Percentiles rank a stretch among this genome's conserved stretches.
Evolutionary conservation across 345 rosid genomes (phyloP).

Genomic region (Cardamine resedifolia): DNA sequence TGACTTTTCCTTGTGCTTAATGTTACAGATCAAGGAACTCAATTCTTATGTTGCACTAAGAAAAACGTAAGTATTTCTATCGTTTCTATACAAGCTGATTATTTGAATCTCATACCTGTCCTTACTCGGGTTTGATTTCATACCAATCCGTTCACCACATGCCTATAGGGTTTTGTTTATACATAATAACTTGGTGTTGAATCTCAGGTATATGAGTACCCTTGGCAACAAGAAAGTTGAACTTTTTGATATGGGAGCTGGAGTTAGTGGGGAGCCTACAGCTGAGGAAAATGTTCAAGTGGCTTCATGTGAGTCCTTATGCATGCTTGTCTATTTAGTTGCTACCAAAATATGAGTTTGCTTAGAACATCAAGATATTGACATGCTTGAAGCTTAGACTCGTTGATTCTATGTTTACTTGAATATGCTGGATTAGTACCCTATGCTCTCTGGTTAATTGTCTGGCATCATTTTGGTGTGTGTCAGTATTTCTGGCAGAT

Average conservation of each 20-base stretch:
- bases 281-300: conserved; percentile 84
- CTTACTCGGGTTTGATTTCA: background rate
- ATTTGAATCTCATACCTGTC: background rate
- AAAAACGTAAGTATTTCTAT: conserved; percentile 68
- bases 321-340: conserved; percentile 5
- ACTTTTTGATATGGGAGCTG: conserved; percentile 91
- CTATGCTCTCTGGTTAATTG: background rate
- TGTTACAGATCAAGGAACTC: conserved; percentile 87
- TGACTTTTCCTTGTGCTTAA: conserved; percentile 5
- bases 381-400: conserved; percentile 2
- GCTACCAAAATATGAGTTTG: background rate
- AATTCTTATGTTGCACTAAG: conserved; percentile 90
- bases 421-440: conserved; percentile 8
- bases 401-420: conserved; percentile 7
- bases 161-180: background rate
- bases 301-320: conserved; percentile 70
- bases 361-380: background rate
- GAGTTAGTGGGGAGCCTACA: conserved; percentile 74
- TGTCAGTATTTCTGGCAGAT: conserved; percentile 6
- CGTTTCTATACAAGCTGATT: background rate
- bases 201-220: conserved; percentile 72
- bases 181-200: conserved; percentile 25
- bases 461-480: conserved; percentile 9
- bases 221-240: conserved; percentile 92
- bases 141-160: background rate